Conservation (phyloP, 345 rosid genomes). For the Boechera stricta region DNA sequence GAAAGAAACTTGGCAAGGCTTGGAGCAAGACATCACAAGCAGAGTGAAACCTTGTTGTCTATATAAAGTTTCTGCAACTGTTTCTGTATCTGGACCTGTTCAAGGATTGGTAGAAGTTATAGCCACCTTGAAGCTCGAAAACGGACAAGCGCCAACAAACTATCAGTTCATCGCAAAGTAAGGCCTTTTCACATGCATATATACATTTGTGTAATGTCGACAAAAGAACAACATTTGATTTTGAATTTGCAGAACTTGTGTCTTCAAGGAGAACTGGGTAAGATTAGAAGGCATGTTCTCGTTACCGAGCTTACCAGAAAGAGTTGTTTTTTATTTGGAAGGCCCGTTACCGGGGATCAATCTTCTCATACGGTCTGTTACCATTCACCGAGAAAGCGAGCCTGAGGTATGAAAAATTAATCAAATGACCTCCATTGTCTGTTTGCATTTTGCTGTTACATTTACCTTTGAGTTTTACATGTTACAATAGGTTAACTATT, state of each 20-base stretch:
- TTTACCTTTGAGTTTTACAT: not conserved
- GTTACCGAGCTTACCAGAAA: conserved; percentile 62
- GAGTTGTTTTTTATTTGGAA: conserved; percentile 80
- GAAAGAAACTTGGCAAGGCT: conserved; percentile 89
- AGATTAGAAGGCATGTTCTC: conserved; percentile 82
- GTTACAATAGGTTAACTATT: not conserved
- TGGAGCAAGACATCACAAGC: conserved; percentile 87
- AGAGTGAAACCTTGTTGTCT: conserved; percentile 58
- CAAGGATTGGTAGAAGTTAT: conserved; percentile 66
- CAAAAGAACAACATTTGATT: conserved; percentile 49
- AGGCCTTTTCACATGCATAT: not conserved
- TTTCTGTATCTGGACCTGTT: conserved; percentile 68
- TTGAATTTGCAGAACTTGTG: conserved; percentile 61
- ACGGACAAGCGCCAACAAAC: conserved; percentile 53
- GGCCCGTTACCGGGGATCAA: conserved; percentile 85
- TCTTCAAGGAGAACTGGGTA: conserved; percentile 72
- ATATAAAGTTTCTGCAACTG: conserved; percentile 69
- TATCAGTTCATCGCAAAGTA: conserved; percentile 83
- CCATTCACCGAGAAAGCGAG: conserved; percentile 51
- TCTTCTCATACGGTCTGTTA: conserved; percentile 71
- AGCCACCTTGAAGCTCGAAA: conserved; percentile 80
- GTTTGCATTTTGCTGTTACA: not conserved
- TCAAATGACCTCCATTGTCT: not conserved
- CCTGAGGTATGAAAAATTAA: conserved; percentile 48
- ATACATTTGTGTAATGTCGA: conserved; percentile 40